Base-by-base conservation (phyloP, 768 basidiomycete genomes). In the Phylloporus rhodoxanthus region DNA sequence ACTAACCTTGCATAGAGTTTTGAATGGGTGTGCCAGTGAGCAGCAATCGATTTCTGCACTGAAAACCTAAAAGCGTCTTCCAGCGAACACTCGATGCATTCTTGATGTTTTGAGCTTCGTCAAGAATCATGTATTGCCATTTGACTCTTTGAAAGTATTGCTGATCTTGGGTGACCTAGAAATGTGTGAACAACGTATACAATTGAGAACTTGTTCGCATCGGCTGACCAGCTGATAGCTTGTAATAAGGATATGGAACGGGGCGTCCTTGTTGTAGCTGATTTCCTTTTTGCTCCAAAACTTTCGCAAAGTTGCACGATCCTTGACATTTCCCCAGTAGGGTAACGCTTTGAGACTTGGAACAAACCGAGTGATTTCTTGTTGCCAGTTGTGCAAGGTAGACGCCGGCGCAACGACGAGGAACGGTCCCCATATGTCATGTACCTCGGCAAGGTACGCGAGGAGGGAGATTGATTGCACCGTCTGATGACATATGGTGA, bases 71-170 rank as follows among this genome's bases (percentile, higher is more conserved):
- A 15, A 98, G 74, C 1, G 94, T 95, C 70, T 97, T 98, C 96
- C 96, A 99, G 37, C 96, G 79, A 8, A 91, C 88, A 68, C 89
- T 92, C 20, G 90, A 82, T 20, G 96, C 93, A 62, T 93, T 95
- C 76, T 99, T 99, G 77, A 99, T 98, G 49, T 97, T 97, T 69
- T 99, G 96, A 2, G 96, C 96, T 69, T 99, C 96, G 60, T 99
- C 96, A n/a, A 99, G 76, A 51, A 99, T 82, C 95, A 98, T 98
- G 65, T 98, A 99, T 70, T 99, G 96, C 96, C 96, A 99, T 62
- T 92, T 95, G 54, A 97, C 86, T 33, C 89, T 81, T 63, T 96
- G 91, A 71, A 99, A 95, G 70, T 99, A 96, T 59, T 97, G 91
- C 62, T 96, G 93, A 64, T 98, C 96, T 73, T 91, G 88, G 2